Conservation (phyloP, 306 rosid species). For the Hippophae tibetana region DNA sequence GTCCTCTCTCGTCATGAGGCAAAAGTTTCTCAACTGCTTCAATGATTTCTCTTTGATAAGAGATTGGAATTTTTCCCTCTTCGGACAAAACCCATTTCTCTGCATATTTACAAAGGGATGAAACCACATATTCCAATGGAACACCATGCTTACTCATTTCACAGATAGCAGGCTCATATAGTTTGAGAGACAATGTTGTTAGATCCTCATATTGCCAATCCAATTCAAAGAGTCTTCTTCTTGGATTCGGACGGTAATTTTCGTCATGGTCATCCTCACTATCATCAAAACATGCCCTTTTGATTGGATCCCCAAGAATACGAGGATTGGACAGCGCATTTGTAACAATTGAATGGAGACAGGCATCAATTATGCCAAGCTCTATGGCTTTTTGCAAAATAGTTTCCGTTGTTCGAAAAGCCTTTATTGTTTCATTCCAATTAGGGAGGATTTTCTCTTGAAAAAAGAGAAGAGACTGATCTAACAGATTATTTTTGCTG, state of each 20-base stretch:
- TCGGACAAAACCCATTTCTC: conserved; percentile 30
- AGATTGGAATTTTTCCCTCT: conserved; percentile 14
- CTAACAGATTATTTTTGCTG: conserved; percentile 35
- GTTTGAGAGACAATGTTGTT: conserved; percentile 24
- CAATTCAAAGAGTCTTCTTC: conserved; percentile 35
- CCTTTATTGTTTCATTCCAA: conserved; percentile 44
- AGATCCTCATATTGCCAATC: conserved; percentile 35
- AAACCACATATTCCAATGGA: conserved; percentile 21
- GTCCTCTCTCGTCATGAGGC: conserved; percentile 24
- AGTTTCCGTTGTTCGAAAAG: conserved; percentile 28
- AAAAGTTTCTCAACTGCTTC: conserved; percentile 49
- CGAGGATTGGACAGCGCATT: conserved; percentile 27
- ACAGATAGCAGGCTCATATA: conserved; percentile 33
- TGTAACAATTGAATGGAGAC: conserved; percentile 27
- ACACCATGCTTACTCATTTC: conserved; percentile 27
- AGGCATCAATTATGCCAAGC: conserved; percentile 36
- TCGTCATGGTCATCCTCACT: conserved; percentile 7
- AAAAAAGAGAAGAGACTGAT: conserved; percentile 18
- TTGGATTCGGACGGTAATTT: conserved; percentile 19
- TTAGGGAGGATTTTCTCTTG: conserved; percentile 34
- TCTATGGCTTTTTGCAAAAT: conserved; percentile 25
- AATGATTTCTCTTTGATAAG: conserved; percentile 32
- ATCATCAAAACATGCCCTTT: conserved; percentile 8
- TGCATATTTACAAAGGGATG: conserved; percentile 31
- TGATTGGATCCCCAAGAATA: conserved; percentile 35